Conservation (phyloP, 2,329 filamentous ascomycete species). For the Claviceps capensis region DNA sequence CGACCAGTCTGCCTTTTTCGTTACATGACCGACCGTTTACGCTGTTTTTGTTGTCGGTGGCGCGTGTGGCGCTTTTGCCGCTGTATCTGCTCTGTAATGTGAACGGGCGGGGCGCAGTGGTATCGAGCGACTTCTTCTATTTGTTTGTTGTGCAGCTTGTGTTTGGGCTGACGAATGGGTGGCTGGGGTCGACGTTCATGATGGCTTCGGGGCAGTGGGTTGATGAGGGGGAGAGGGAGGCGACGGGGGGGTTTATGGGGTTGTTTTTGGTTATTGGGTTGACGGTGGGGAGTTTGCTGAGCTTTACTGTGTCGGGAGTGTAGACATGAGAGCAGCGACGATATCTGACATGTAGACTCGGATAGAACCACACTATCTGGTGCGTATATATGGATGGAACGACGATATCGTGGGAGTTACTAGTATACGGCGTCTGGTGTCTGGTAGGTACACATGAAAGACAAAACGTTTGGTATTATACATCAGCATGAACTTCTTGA, state of each 20-base stretch:
- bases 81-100: constrained; percentile 88
- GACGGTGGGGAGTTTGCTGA: constrained; percentile 74
- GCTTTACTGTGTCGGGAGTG: constrained; percentile 53
- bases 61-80: constrained; percentile 60
- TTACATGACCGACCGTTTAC: constrained; percentile 49
- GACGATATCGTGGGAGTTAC: too few species aligned
- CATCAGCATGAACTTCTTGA: too few species aligned
- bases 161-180: constrained; percentile 80
- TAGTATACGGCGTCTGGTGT: too few species aligned
- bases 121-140: constrained; percentile 80
- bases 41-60: constrained; percentile 54
- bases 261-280: constrained; percentile 76
- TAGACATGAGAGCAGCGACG: constrained; percentile 3
- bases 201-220: constrained; percentile 79
- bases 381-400: too few species aligned
- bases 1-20: constrained; percentile 43
- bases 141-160: constrained; percentile 67
- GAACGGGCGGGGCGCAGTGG: constrained; percentile 55
- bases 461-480: too few species aligned
- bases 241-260: constrained; percentile 87
- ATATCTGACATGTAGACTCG: background rate
- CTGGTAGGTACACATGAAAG: too few species aligned
- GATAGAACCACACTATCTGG: too few species aligned
- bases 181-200: constrained; percentile 78
- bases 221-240: constrained; percentile 68